Conservation (phyloP, 208 protist species). For the Leishmania arabica region DNA sequence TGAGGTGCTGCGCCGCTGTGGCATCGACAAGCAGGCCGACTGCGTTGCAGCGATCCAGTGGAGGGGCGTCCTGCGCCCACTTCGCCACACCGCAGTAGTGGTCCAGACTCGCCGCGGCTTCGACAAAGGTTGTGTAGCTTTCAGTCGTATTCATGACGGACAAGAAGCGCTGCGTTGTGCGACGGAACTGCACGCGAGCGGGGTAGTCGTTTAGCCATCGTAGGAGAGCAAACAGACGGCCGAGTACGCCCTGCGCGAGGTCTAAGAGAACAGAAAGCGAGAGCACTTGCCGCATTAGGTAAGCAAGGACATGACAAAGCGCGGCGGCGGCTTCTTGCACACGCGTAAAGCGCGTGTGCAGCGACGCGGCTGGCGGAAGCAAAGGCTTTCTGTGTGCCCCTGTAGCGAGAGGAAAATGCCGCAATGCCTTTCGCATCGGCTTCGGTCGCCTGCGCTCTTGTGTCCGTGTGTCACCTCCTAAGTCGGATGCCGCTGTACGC, state of each 20-base stretch:
- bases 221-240: constrained; percentile 10
- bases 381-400: background rate
- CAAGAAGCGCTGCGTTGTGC: constrained; percentile 50
- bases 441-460: background rate
- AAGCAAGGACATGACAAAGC: background rate
- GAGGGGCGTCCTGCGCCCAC: constrained; percentile 39
- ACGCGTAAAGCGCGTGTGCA: background rate
- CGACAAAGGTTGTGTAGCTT: constrained; percentile 41
- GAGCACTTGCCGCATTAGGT: background rate
- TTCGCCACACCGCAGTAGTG: constrained; percentile 42
- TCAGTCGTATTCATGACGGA: constrained; percentile 65
- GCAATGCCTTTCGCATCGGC: background rate
- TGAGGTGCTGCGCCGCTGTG: constrained; percentile 34
- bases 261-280: constrained; percentile 7
- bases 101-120: constrained; percentile 38
- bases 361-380: background rate
- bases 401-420: background rate
- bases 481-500: background rate
- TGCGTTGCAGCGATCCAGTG: constrained; percentile 32
- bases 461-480: background rate
- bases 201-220: constrained; percentile 39
- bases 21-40: constrained; percentile 41
- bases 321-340: background rate
- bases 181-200: constrained; percentile 30
- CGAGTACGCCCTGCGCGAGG: background rate